Conservation (phyloP, 2,329 filamentous ascomycete species). For the Madurella fahalii region DNA sequence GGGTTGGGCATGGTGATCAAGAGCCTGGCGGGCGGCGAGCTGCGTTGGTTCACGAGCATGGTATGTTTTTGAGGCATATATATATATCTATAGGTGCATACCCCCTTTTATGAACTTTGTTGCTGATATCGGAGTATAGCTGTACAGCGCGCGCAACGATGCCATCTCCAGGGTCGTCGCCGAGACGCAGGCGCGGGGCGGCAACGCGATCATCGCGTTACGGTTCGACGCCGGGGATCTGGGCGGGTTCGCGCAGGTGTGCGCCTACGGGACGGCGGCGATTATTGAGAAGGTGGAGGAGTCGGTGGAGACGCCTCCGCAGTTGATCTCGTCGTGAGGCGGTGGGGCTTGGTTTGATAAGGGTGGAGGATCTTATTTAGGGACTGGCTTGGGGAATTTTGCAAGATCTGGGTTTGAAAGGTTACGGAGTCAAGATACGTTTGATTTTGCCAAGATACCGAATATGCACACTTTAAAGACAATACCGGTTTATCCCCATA, state of each 20-base stretch:
- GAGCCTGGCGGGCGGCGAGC: slow-evolving; percentile 55
- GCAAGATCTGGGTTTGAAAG: neutral
- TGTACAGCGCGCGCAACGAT: slow-evolving; percentile 56
- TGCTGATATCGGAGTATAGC: slow-evolving; percentile 25
- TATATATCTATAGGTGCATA: neutral
- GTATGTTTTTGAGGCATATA: slow-evolving; percentile 25
- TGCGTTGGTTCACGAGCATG: slow-evolving; percentile 56
- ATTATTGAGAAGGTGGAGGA: slow-evolving; percentile 52
- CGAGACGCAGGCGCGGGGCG: slow-evolving; percentile 54
- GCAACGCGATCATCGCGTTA: slow-evolving; percentile 57
- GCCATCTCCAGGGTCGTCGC: slow-evolving; percentile 53
- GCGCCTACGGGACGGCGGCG: slow-evolving; percentile 57
- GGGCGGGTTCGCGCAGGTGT: slow-evolving; percentile 54
- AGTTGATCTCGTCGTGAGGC: slow-evolving; percentile 19
- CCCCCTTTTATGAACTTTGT: neutral
- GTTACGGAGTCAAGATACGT: neutral
- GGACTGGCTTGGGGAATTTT: neutral
- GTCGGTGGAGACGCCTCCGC: slow-evolving; percentile 25
- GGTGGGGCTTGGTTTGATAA: neutral
- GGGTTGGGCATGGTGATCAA: slow-evolving; percentile 53
- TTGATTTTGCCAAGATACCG: slow-evolving; percentile 2
- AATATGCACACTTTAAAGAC: neutral
- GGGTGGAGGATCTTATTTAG: neutral
- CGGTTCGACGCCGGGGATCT: slow-evolving; percentile 55
- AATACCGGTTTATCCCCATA: neutral